Conservation (phyloP, 345 rosid genomes). For the Trapa incisa region DNA sequence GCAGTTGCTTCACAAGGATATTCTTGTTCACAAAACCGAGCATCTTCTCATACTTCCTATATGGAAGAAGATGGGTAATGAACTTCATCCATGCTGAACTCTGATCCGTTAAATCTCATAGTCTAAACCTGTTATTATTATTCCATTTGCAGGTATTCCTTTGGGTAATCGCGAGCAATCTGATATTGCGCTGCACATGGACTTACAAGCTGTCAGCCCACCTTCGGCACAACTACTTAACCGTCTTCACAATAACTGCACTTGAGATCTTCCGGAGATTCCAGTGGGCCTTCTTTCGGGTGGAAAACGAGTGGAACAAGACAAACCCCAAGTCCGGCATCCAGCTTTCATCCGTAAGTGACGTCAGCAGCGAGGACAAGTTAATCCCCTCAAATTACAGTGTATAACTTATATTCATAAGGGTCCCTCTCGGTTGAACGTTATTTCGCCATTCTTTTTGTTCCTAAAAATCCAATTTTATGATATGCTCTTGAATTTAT, state of each 20-base stretch:
- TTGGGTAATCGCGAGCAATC: slow-evolving; percentile 88
- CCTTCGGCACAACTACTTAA: slow-evolving; percentile 82
- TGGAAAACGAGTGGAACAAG: slow-evolving; percentile 84
- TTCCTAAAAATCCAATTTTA: too few relatives aligned
- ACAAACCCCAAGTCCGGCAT: slow-evolving; percentile 42
- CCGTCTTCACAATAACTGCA: slow-evolving; percentile 60
- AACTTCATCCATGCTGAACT: neutral
- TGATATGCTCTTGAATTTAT: too few relatives aligned
- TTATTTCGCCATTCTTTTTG: too few relatives aligned
- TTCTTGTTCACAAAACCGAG: slow-evolving; percentile 69
- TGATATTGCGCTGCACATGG: slow-evolving; percentile 91
- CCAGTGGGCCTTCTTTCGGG: slow-evolving; percentile 93
- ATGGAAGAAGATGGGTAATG: slow-evolving; percentile 83
- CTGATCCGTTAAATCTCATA: neutral
- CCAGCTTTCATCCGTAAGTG: slow-evolving; percentile 29
- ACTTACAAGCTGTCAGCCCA: slow-evolving; percentile 93
- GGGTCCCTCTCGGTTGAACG: too few relatives aligned
- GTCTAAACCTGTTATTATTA: neutral
- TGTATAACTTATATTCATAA: slow-evolving; percentile 22
- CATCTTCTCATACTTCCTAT: slow-evolving; percentile 35
- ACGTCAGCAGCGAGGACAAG: slow-evolving; percentile 36
- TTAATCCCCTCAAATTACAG: slow-evolving; percentile 32
- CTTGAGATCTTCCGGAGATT: slow-evolving; percentile 79
- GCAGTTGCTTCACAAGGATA: slow-evolving; percentile 74
- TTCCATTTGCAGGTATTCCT: slow-evolving; percentile 48